phyloP scores from a whole-genome alignment of 2,329 filamentous ascomycete genomes.

The Nemania sp. region DNA sequence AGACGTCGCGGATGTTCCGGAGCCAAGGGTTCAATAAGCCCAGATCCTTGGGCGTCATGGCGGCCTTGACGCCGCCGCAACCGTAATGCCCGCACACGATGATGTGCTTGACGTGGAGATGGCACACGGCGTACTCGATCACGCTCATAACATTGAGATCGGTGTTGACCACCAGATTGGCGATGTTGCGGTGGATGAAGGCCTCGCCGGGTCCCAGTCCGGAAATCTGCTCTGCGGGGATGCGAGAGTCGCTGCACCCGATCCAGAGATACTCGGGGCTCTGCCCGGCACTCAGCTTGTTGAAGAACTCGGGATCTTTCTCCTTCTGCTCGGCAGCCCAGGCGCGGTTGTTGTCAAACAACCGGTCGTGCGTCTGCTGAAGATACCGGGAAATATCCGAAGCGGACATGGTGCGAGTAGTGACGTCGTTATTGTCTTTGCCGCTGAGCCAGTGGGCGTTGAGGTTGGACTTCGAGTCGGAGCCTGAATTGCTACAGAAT shows the following conservation, averaged over 20 bases:
- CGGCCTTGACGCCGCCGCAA: slow-evolving; percentile 76
- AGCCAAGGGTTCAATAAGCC: slow-evolving; percentile 76
- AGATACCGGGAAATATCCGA: slow-evolving; percentile 59
- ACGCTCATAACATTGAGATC: slow-evolving; percentile 82
- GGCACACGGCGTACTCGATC: slow-evolving; percentile 83
- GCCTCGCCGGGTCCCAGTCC: slow-evolving; percentile 85
- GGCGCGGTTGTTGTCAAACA: slow-evolving; percentile 70
- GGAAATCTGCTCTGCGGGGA: slow-evolving; percentile 87
- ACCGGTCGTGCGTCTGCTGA: slow-evolving; percentile 65
- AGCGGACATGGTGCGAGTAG: slow-evolving; percentile 34
- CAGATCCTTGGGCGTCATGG: slow-evolving; percentile 72
- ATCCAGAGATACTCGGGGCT: slow-evolving; percentile 81
- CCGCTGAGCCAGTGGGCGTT: neutral
- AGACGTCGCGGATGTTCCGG: slow-evolving; percentile 74
- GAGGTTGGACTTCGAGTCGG: neutral
- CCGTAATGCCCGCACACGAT: slow-evolving; percentile 80
- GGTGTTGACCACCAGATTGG: slow-evolving; percentile 79
- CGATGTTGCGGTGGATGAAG: slow-evolving; percentile 95
- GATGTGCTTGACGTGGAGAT: slow-evolving; percentile 81
- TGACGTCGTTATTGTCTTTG: slow-evolving; percentile 9
- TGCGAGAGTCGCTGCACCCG: slow-evolving; percentile 87
- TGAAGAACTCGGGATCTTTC: slow-evolving; percentile 68
- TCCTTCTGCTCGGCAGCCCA: slow-evolving; percentile 66
- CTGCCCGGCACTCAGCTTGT: slow-evolving; percentile 66
- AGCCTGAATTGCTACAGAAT: slow-evolving; percentile 20